phyloP scores from a whole-genome alignment of 345 rosid genomes.

The Durio zibethinus region DNA sequence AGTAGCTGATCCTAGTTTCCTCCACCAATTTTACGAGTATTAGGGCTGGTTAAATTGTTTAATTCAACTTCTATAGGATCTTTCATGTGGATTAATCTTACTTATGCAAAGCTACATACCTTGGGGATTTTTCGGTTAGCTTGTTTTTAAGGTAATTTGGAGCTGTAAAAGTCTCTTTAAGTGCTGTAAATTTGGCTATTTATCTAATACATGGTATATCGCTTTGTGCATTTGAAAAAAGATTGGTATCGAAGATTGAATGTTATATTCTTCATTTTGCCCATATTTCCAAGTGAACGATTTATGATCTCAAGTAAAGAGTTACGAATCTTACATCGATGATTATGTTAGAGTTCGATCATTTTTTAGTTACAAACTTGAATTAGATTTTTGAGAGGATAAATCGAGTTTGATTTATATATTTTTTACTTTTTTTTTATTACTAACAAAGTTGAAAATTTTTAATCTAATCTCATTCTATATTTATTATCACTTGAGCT shows the following conservation, averaged over 20 bases:
- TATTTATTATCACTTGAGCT: too few relatives aligned
- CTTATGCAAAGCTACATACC: constrained; percentile 17
- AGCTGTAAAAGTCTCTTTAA: constrained; percentile 11
- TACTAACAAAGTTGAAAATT: too few relatives aligned
- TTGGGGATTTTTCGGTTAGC: not conserved
- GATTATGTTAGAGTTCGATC: too few relatives aligned
- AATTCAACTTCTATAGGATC: constrained; percentile 24
- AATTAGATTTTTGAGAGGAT: too few relatives aligned
- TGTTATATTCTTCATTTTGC: not conserved
- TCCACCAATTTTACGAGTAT: constrained; percentile 13
- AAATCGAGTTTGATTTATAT: too few relatives aligned
- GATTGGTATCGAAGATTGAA: not conserved
- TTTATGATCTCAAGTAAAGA: too few relatives aligned
- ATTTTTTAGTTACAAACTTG: too few relatives aligned
- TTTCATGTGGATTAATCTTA: constrained; percentile 13
- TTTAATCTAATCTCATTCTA: too few relatives aligned
- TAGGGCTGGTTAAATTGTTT: constrained; percentile 26
- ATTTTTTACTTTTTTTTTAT: too few relatives aligned
- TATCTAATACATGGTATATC: constrained; percentile 1
- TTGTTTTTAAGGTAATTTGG: constrained; percentile 6
- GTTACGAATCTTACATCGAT: too few relatives aligned
- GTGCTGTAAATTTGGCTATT: constrained; percentile 30
- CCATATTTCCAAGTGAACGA: not conserved
- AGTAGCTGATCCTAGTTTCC: constrained; percentile 24
- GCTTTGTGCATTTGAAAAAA: not conserved